phyloP scores from a whole-genome alignment of 208 protist species.

The Herpetomonas tarakana region DNA sequence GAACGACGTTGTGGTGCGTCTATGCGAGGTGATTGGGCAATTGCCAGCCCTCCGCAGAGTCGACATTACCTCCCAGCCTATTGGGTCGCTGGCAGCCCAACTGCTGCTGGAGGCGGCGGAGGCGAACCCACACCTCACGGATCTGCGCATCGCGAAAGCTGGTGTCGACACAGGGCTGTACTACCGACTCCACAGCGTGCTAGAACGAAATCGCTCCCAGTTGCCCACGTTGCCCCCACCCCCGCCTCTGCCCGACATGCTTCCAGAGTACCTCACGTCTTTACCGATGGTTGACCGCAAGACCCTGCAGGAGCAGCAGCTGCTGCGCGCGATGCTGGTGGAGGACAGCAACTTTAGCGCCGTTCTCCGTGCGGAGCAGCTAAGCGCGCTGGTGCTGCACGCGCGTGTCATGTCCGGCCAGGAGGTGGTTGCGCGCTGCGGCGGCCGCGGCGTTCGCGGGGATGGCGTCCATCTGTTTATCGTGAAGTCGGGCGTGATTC shows the following conservation, averaged over 20 bases:
- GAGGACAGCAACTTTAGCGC: conserved; percentile 29
- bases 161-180: conserved; percentile 31
- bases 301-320: conserved; percentile 64
- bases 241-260: neutral
- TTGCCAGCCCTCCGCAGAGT: conserved; percentile 37
- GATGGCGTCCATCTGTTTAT: conserved; percentile 68
- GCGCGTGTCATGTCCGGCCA: conserved; percentile 53
- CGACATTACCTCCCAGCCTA: conserved; percentile 39
- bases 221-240: conserved; percentile 1
- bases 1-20: conserved; percentile 45
- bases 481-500: conserved; percentile 51
- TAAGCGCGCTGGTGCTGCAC: conserved; percentile 39
- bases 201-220: conserved; percentile 17
- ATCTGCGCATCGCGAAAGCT: conserved; percentile 22
- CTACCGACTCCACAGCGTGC: conserved; percentile 19
- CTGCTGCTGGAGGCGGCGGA: conserved; percentile 27
- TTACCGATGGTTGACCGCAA: conserved; percentile 59
- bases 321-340: conserved; percentile 44
- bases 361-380: conserved; percentile 21
- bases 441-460: conserved; percentile 39
- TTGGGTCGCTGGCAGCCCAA: conserved; percentile 48
- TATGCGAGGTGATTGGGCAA: conserved; percentile 33
- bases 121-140: conserved; percentile 18
- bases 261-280: conserved; percentile 20
- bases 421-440: conserved; percentile 45